Percentiles rank a stretch among this genome's conserved stretches.
Evolutionary conservation across 2,329 filamentous ascomycete species (phyloP).

Genomic region (Stachybotrys chlorohalonatus): DNA sequence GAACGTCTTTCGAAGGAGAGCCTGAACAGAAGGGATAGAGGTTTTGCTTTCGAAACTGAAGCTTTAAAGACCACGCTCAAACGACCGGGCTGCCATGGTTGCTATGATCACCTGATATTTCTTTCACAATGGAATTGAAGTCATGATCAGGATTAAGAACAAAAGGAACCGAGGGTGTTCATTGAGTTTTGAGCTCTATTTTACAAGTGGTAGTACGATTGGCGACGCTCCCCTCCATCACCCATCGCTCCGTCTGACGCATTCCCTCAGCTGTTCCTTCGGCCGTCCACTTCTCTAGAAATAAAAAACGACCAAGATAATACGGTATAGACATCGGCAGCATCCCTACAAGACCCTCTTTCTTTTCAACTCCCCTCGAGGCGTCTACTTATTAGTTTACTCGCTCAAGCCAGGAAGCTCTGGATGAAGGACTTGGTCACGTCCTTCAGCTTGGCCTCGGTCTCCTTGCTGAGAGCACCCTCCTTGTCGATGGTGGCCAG

Average conservation of each 20-base stretch:
- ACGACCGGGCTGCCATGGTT: too few species aligned
- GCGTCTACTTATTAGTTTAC: constrained; percentile 13
- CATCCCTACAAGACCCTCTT: constrained; percentile 24
- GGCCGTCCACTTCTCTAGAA: constrained; percentile 28
- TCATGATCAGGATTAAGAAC: constrained; percentile 22
- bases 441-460: constrained; percentile 75
- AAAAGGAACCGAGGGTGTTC: constrained; percentile 53
- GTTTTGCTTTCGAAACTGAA: too few species aligned
- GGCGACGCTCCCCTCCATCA: constrained; percentile 34
- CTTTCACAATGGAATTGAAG: not conserved
- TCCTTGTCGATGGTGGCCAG: constrained; percentile 87
- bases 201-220: constrained; percentile 50
- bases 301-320: constrained; percentile 35
- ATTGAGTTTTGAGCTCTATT: constrained; percentile 55
- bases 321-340: constrained; percentile 39
- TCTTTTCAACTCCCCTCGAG: constrained; percentile 8
- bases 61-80: too few species aligned
- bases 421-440: constrained; percentile 77
- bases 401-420: constrained; percentile 64
- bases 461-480: constrained; percentile 90
- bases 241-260: constrained; percentile 37
- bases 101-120: too few species aligned
- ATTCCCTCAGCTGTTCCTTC: constrained; percentile 34
- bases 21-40: too few species aligned
- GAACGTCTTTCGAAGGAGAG: too few species aligned